Base-by-base conservation (phyloP, 306 rosid species). In the Dryas octopetala region DNA sequence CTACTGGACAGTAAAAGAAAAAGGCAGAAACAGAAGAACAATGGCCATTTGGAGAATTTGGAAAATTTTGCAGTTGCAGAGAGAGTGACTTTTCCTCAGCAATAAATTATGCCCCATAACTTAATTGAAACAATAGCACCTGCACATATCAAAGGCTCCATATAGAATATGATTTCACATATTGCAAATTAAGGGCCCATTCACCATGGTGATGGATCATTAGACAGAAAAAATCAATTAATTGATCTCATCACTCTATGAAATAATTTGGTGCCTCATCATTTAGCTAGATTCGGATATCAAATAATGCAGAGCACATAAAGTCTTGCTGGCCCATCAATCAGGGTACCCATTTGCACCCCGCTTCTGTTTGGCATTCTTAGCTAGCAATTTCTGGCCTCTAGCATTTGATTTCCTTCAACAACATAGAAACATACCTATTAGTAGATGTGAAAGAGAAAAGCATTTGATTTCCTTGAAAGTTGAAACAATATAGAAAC, bases 111-210 rank as follows among this genome's bases (percentile, higher is more conserved):
- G 49, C 57, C 65, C 62, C 72, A 19, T 0, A 68, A 59, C 62
- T 76, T 74, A 78, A 81, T 63, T 83, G 71, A 66, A 69, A 66
- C 71, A 66, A 28, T 61, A 62, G 79, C 75, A 47, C 47, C 45
- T 41, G 74, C 62, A 23, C 55, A 70, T 53, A 69, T 86, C 74
- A 44, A 49, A 57, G 82, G 83, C 60, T 78, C 73, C 57, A 51
- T 71, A 55, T 50, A 65, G 78, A 75, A 68, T 70, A 85, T 70
- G 71, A 28, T 67, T 84, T 79, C 85, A 76, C 82, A 68, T 83
- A 84, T 68, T 53, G 26, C 69, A 52, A 38, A 78, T 67, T 28
- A 70, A 69, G 81, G 77, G 87, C 47, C 86, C 78, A 28, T 76
- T 71, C 57, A 45, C 19, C 65, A 71, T 53, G 74, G 40, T 83